A percentile compares a stretch with the other conserved stretches of the same genome.
Evolutionary conservation across 305 asterid genomes (phyloP).

Genomic region (Fraxinus xanthoxyloides): DNA sequence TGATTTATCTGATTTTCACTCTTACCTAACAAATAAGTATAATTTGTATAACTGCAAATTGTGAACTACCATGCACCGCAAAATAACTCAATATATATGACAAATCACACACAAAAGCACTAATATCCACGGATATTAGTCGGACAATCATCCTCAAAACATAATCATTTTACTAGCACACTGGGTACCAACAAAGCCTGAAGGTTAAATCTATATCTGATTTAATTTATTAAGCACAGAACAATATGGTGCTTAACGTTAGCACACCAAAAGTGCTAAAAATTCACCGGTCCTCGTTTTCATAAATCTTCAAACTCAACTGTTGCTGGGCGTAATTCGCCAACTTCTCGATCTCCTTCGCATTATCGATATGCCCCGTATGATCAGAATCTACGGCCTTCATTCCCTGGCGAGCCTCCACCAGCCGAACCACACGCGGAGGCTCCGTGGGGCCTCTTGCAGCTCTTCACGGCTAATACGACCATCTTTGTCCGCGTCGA

Average conservation of each 20-base stretch:
- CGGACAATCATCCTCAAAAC: no score
- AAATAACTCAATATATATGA: no score
- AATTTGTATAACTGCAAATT: no score
- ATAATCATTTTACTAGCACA: background rate
- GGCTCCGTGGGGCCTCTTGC: conserved; percentile 24
- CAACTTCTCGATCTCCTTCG: conserved; percentile 26
- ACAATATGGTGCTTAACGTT: no score
- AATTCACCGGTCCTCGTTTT: background rate
- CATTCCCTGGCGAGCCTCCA: conserved; percentile 29
- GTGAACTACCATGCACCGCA: no score
- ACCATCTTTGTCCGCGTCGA: conserved; percentile 23
- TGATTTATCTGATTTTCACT: no score
- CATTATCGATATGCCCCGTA: conserved; percentile 11
- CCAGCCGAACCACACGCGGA: conserved; percentile 25
- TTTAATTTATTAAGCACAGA: no score
- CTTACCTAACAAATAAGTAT: no score
- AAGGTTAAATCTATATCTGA: background rate
- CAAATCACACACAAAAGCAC: no score
- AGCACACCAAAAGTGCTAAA: background rate
- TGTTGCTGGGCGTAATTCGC: conserved; percentile 21
- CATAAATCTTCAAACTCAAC: conserved; percentile 26
- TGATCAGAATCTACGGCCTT: conserved; percentile 19
- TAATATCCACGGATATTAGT: no score
- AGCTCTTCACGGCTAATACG: conserved; percentile 32
- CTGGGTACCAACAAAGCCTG: background rate